Conservation (phyloP, 192 early-diverging fungal species). For the Backusella psychrophila region DNA sequence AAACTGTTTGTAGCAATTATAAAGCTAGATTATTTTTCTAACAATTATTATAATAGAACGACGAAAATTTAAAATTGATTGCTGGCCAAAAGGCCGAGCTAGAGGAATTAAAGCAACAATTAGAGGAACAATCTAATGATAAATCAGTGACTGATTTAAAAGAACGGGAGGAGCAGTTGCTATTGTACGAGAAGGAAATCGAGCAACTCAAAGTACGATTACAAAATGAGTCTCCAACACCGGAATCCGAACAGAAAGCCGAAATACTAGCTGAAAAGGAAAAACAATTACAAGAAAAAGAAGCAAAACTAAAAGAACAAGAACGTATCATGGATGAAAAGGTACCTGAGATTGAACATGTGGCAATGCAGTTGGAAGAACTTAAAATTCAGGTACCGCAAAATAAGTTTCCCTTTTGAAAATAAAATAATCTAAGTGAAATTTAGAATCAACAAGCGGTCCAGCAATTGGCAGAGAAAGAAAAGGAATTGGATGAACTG, state of each 20-base stretch:
- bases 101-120: conserved; percentile 22
- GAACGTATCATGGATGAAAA: conserved; percentile 14
- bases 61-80: conserved; percentile 28
- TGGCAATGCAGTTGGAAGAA: conserved; percentile 25
- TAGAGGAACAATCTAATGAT: conserved; percentile 15
- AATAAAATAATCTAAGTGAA: background rate
- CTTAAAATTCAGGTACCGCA: conserved; percentile 27
- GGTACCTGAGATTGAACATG: conserved; percentile 24
- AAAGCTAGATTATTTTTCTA: background rate
- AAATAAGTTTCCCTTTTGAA: too few species aligned
- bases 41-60: conserved; percentile 24
- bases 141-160: conserved; percentile 1
- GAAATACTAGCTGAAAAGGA: conserved; percentile 13
- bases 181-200: conserved; percentile 8
- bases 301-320: conserved; percentile 5
- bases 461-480: conserved; percentile 19
- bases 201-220: conserved; percentile 10
- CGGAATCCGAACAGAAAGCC: background rate
- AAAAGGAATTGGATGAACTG: conserved; percentile 31
- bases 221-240: background rate
- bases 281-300: conserved; percentile 10
- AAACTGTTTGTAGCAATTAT: background rate
- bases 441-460: conserved; percentile 35
- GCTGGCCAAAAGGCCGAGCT: conserved; percentile 35
- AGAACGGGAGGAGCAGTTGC: conserved; percentile 16